phyloP scores from a whole-genome alignment of 1,284 basidiomycete genomes.

The Pseudozyma sp. region DNA sequence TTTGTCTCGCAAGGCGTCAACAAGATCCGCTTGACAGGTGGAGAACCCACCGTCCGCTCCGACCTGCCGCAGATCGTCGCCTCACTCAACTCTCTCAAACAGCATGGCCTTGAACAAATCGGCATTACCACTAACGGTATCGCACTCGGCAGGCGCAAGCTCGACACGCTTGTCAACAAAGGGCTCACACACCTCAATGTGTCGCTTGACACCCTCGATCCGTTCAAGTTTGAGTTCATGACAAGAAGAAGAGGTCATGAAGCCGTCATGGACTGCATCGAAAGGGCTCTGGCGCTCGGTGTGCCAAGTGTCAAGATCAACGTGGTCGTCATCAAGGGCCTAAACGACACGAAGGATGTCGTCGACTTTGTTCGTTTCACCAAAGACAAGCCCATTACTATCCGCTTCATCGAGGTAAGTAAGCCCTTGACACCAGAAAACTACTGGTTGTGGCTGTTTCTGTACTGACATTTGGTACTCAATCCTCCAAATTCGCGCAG shows the following conservation, averaged over 20 bases:
- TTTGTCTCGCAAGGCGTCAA: constrained; percentile 83
- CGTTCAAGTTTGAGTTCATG: constrained; percentile 87
- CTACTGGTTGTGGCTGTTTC: too few relatives aligned
- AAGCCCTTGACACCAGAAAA: not conserved
- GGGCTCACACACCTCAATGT: constrained; percentile 84
- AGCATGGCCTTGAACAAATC: constrained; percentile 78
- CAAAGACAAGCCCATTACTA: constrained; percentile 74
- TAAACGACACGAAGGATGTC: constrained; percentile 81
- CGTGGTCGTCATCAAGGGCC: constrained; percentile 81
- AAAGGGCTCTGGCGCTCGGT: constrained; percentile 73
- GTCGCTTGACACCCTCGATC: constrained; percentile 82
- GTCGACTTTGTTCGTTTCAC: constrained; percentile 83
- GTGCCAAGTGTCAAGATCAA: constrained; percentile 79
- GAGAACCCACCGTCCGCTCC: constrained; percentile 85
- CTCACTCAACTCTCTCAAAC: constrained; percentile 46
- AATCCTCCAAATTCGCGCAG: constrained; percentile 8
- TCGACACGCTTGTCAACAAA: constrained; percentile 77
- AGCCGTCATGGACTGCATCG: constrained; percentile 78
- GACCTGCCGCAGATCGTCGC: constrained; percentile 79
- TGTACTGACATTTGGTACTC: too few relatives aligned
- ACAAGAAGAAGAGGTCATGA: constrained; percentile 78
- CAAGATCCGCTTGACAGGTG: constrained; percentile 87
- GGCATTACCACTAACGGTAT: constrained; percentile 89
- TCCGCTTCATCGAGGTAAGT: constrained; percentile 81
- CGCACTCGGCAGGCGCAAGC: constrained; percentile 76